Base-by-base conservation (phyloP, 169 alveolate genomes). In the Cryptosporidium sp. region DNA sequence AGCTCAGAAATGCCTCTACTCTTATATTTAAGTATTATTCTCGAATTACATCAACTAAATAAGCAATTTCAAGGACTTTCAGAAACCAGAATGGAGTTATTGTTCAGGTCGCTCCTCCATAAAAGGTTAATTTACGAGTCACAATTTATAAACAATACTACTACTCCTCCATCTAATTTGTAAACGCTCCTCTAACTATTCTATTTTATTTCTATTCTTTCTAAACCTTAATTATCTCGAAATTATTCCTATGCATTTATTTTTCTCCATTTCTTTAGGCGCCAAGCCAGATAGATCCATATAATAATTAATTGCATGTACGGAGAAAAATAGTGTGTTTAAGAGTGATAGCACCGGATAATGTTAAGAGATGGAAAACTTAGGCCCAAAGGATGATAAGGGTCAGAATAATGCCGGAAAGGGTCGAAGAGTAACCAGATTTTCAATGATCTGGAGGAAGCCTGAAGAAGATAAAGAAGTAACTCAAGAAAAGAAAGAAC, bases 361-460 rank as follows among this genome's bases (percentile, higher is more conserved):
- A 29, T 65, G 71, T 39, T 33, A 31, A 23, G 71, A 65, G 16
- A 65, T 65, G 71, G 71, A 65, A 37, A 65, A 65, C 71, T 1
- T 33, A 37, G 29, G 31, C 71, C 12, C 52, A 35, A 65, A 29
- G 14, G 26, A 37, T 37, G 31, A 29, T 37, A 26, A 23, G 14
- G 10, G 21, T 12, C 52, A 31, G 1, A 14, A 0, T 12, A 37
- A 31, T 14, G 16, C 48, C 7, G n/a, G 51, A 16, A 73, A 39
- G 26, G 41, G 62, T 21, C 70, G 86, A 7, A 73, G 86, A 37
- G 70, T 31, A 21, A 73, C 86, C 31, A 51, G 86, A 41, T 73
- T 73, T 41, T 73, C 86, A 2, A 12, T 73, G 50, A 73, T 73
- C 16, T 73, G 86, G 86, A 73, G 61, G 39, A 73, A 37, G 55